phyloP scores from a whole-genome alignment of 2,329 filamentous ascomycete genomes.

The Venturia carpophila region DNA sequence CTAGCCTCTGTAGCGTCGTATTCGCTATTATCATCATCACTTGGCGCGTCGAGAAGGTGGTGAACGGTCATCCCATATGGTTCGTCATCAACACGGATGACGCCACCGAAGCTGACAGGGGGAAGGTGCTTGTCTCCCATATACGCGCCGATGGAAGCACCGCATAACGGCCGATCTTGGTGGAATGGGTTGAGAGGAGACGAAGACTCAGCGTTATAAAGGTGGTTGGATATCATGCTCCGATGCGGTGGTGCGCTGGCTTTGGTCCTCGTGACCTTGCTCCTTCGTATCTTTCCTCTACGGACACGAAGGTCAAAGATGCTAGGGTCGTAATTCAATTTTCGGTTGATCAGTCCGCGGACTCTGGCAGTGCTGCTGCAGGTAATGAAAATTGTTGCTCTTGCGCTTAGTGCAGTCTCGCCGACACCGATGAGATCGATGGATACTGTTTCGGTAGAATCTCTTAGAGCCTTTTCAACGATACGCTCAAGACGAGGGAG shows the following conservation, averaged over 20 bases:
- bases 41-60: constrained; percentile 74
- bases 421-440: constrained; percentile 71
- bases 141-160: constrained; percentile 89
- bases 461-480: constrained; percentile 61
- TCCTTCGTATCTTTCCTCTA: constrained; percentile 58
- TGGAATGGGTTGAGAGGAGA: constrained; percentile 61
- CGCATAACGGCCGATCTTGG: constrained; percentile 71
- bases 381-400: constrained; percentile 67
- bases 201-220: constrained; percentile 31
- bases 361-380: constrained; percentile 69
- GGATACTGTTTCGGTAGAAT: constrained; percentile 67
- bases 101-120: constrained; percentile 82
- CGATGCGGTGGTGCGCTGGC: constrained; percentile 29
- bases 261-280: constrained; percentile 38
- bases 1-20: constrained; percentile 31
- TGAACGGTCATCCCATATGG: constrained; percentile 94
- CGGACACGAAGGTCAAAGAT: constrained; percentile 64
- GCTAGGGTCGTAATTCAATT: constrained; percentile 59
- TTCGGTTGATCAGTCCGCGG: constrained; percentile 61
- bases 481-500: constrained; percentile 68
- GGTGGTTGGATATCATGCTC: constrained; percentile 32
- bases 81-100: constrained; percentile 75
- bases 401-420: constrained; percentile 55
- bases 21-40: constrained; percentile 45
- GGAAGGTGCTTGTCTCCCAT: constrained; percentile 77